A percentile compares a stretch with the other conserved stretches of the same genome.
Evolutionary conservation across 2,329 filamentous ascomycete genomes (phyloP).

Genomic region (Cytospora leucostoma): DNA sequence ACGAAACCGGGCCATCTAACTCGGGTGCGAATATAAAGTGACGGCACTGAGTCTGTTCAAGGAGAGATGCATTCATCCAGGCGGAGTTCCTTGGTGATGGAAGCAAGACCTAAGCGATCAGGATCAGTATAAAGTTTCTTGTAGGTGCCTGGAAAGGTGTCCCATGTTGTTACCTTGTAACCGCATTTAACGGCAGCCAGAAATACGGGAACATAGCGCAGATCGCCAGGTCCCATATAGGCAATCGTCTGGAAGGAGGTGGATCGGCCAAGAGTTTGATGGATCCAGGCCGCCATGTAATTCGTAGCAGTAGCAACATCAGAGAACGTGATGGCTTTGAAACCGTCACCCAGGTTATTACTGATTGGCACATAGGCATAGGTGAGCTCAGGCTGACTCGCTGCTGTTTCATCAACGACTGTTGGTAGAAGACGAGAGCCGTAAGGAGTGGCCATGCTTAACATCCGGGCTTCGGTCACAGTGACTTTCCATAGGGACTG

Average conservation of each 20-base stretch:
- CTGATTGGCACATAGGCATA: constrained; percentile 15
- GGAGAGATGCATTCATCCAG: constrained; percentile 22
- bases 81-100: constrained; percentile 21
- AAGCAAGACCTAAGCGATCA: constrained; percentile 3
- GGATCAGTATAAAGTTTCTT: background rate
- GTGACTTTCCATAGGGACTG: background rate
- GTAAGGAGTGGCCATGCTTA: constrained; percentile 9
- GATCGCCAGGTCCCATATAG: constrained; percentile 15
- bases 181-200: constrained; percentile 24
- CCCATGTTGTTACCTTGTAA: constrained; percentile 4
- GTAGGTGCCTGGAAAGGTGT: background rate
- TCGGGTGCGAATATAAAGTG: constrained; percentile 8
- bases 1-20: background rate
- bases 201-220: constrained; percentile 19
- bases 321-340: constrained; percentile 13
- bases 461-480: background rate
- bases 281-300: constrained; percentile 14
- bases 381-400: constrained; percentile 11
- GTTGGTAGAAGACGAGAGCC: constrained; percentile 17
- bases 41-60: constrained; percentile 20
- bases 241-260: constrained; percentile 18
- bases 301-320: constrained; percentile 12
- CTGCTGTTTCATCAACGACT: constrained; percentile 20
- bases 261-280: constrained; percentile 11
- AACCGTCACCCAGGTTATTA: constrained; percentile 16